Base-by-base conservation (phyloP, 1,284 basidiomycete species). In the Fomes fomentarius region DNA sequence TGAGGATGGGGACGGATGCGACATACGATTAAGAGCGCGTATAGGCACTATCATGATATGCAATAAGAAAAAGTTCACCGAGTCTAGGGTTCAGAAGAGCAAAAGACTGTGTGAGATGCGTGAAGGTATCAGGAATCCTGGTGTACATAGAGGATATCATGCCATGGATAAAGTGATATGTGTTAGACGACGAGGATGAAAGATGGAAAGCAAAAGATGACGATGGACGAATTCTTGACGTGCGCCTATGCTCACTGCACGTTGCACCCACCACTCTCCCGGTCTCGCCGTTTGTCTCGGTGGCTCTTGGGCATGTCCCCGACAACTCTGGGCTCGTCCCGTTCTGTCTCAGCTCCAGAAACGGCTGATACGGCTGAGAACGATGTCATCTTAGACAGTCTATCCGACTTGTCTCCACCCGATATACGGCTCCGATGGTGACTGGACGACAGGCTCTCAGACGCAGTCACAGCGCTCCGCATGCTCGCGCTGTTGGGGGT, bases 381-480 rank as follows among this genome's bases (percentile, higher is more conserved):
- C 2, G 64, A 66, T 12, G 68, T 69, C 65, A 69, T 67, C 28
- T 64, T 50, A 35, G 69, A 71, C 37, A 71, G 52, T 39, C 68
- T 50, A 22, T 66, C 65, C 2, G 58, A 56, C 52, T 57, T 57
- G 24, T 67, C 67, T 3, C 54, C 59, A 10, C 54, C 57, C 6
- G 60, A 58, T 4, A 50, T 28, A 25, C 51, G 56, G 22, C 55
- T 54, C 57, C 58, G 35, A 54, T 47, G 64, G 47, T 55, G 41
- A 22, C 66, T 71, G 12, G 68, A 64, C 11, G 68, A 61, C 43
- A 71, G 35, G 56, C 69, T 72, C 51, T 70, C 70, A 4, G 62
- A 55, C 5, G 66, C 63, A 4, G 70, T 73, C n/a, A 62, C 64
- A n/a, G 70, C 64, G 47, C 71, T 73, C 1, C 74, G 69, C 59